phyloP scores from a whole-genome alignment of 768 basidiomycete genomes.

The Omphalotus guepiniiformis region DNA sequence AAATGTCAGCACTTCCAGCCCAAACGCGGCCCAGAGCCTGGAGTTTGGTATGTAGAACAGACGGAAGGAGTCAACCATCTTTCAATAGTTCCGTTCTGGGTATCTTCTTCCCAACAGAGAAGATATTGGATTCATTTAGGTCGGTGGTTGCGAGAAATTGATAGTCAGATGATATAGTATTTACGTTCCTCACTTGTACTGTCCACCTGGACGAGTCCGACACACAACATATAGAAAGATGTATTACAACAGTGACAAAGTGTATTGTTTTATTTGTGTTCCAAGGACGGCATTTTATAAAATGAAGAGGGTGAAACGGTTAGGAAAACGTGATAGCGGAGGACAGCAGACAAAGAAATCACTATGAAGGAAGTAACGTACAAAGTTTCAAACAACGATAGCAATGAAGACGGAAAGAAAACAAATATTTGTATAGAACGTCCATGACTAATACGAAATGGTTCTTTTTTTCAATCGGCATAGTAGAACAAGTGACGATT shows the following conservation, averaged over 20 bases:
- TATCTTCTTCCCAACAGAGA: slow-evolving; percentile 28
- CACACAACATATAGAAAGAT: slow-evolving; percentile 1
- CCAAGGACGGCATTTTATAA: background rate
- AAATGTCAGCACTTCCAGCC: slow-evolving; percentile 1
- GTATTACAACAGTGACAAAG: background rate
- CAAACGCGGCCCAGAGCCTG: slow-evolving; percentile 21
- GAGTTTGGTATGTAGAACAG: slow-evolving; percentile 38
- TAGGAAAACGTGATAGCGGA: background rate
- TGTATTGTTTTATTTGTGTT: slow-evolving; percentile 5
- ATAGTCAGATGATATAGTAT: slow-evolving; percentile 15
- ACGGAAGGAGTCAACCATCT: slow-evolving; percentile 32
- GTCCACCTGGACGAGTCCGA: too few relatives aligned
- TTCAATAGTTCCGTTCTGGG: slow-evolving; percentile 37
- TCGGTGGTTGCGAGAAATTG: slow-evolving; percentile 32
- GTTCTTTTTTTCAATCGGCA: too few relatives aligned
- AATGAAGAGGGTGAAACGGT: background rate
- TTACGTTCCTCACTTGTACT: too few relatives aligned
- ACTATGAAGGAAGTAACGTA: too few relatives aligned
- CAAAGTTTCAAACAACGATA: too few relatives aligned
- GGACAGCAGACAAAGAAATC: background rate
- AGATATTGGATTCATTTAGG: slow-evolving; percentile 37
- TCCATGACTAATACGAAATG: too few relatives aligned
- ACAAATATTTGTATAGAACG: background rate
- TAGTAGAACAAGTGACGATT: too few relatives aligned
- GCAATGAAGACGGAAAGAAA: background rate